A percentile compares a stretch with the other conserved stretches of the same genome.
These are phyloP conservation scores for Fusarium cicatricum DNA, from an alignment of 2,329 filamentous ascomycete genomes.

Conservation along the genomic window DNA sequence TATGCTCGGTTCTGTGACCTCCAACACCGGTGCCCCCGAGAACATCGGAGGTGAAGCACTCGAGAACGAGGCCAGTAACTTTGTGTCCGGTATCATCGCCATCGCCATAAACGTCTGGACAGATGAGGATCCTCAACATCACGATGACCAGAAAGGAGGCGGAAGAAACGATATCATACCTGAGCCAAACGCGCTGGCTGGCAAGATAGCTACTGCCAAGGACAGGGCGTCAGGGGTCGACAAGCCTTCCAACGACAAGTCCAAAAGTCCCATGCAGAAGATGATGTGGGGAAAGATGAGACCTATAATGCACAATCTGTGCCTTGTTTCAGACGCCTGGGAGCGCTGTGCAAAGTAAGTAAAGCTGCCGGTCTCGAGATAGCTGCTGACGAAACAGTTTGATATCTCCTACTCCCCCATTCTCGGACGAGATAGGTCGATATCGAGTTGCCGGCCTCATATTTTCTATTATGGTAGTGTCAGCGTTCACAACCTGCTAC, in stretches of 20 bases:
- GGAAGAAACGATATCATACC: constrained; percentile 32
- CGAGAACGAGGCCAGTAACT: constrained; percentile 80
- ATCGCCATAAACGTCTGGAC: constrained; percentile 72
- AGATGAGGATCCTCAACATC: constrained; percentile 73
- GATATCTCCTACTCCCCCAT: constrained; percentile 65
- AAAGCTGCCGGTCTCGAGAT: not conserved
- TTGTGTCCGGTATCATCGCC: constrained; percentile 69
- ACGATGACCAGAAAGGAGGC: constrained; percentile 50
- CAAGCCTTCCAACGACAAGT: constrained; percentile 68
- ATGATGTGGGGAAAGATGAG: constrained; percentile 78
- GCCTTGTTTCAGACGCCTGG: constrained; percentile 52
- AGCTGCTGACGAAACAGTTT: constrained; percentile 43
- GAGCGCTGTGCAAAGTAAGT: constrained; percentile 51
- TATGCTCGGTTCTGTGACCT: constrained; percentile 75
- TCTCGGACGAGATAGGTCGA: constrained; percentile 65
- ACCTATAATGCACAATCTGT: constrained; percentile 67
- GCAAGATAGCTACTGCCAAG: constrained; percentile 53
- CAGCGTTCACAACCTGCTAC: not conserved
- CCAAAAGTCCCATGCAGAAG: constrained; percentile 77
- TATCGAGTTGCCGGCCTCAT: not conserved
- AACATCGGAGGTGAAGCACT: constrained; percentile 81
- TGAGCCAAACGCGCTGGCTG: constrained; percentile 42
- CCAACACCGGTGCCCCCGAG: constrained; percentile 79
- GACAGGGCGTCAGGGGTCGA: constrained; percentile 55
- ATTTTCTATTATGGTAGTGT: not conserved